A percentile compares a stretch with the other conserved stretches of the same genome.
phyloP scores from a whole-genome alignment of 805 yeast species.

The Brettanomyces naardenensis region DNA sequence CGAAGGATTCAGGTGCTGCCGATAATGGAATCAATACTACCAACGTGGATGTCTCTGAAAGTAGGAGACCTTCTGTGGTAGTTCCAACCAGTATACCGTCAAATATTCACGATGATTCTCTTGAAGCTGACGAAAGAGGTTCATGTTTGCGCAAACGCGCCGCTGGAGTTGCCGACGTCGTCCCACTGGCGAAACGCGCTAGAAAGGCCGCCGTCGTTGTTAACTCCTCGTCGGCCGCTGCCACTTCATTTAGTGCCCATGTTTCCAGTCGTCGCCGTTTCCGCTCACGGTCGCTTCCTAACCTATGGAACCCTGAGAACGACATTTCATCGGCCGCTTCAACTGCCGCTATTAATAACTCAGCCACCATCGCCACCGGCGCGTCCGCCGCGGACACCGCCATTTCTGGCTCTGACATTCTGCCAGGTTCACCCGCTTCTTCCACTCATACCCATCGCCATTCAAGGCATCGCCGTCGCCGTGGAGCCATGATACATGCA shows the following conservation, averaged over 20 bases:
- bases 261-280: conserved; percentile 5
- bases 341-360: background rate
- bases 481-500: conserved; percentile 10
- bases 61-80: conserved; percentile 4
- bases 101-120: conserved; percentile 1
- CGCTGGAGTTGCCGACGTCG: background rate
- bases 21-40: conserved; percentile 13
- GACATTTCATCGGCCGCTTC: background rate
- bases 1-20: conserved; percentile 12
- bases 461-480: conserved; percentile 2
- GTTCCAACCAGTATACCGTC: conserved; percentile 4
- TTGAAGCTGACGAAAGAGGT: background rate
- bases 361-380: background rate
- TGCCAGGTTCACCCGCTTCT: too few relatives aligned
- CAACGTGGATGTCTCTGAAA: conserved; percentile 5
- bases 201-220: background rate
- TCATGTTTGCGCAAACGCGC: background rate
- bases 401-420: too few relatives aligned
- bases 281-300: conserved; percentile 29
- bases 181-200: background rate
- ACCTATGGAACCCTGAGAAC: conserved; percentile 19
- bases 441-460: background rate
- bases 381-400: background rate
- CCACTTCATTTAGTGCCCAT: background rate
- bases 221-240: background rate